Base-by-base conservation (phyloP, 1,139 yeast genomes). In the Magnusiomyces suaveolens region DNA sequence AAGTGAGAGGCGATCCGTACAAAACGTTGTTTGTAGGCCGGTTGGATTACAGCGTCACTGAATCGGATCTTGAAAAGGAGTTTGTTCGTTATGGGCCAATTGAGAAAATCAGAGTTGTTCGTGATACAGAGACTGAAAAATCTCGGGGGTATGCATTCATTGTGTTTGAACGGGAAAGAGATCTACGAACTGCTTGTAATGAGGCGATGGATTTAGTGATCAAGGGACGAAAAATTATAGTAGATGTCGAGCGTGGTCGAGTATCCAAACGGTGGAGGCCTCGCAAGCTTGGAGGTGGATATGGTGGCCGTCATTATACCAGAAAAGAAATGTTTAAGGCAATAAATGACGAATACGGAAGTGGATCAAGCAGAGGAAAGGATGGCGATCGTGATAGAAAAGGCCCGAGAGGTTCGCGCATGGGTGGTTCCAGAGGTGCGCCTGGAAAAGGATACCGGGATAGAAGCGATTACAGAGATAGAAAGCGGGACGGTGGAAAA, bases 141-240 rank as follows among this genome's bases (percentile, higher is more conserved):
- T 79, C 94, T 0, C 73, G 81, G 57, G 97, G 97, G 0, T 92
- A 92, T 66, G 97, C 87, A 1, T 92, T 92, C 66, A 73, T 90
- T 1, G 84, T 84, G 2, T 90, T 80, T 68, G 83, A 79, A 62
- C 73, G 75, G 50, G 84, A 78, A 54, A 63, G 68, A 20, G 86
- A 79, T 62, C 84, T 85, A 59, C 76, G 74, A 57, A 54, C 67
- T 0, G 89, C 94, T 16, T 75, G 78, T n/a, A 72, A 75, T 38
- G 82, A 76, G 43, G 76, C 80, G 39, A 79, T 83, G 33, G 81
- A 87, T 0, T 67, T 80, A 26, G 79, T 66, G 16, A 66, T 82
- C 21, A 73, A 75, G 38, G 79, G 75, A 6, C 71, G 89, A 48
- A 72, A 77, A 3, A 75, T 85, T 2, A 69, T 88, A 24, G 88